These are phyloP conservation scores for Pseudocercospora fijiensis DNA, from an alignment of 2,329 filamentous ascomycete species.

Conservation along the genomic window DNA sequence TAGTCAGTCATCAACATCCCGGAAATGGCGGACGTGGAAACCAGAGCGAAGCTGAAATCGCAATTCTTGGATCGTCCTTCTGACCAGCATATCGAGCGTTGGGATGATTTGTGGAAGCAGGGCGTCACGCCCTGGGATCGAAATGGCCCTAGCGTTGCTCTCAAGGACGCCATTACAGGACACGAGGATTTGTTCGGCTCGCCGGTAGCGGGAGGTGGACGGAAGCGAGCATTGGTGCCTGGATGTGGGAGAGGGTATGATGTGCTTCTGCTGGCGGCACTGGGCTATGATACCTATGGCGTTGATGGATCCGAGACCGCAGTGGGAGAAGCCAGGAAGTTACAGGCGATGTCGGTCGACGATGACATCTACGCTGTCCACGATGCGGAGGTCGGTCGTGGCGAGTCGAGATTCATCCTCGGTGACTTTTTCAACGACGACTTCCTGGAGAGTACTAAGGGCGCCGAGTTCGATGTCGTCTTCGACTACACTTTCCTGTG, in stretches of 20 bases:
- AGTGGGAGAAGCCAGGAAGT: constrained; percentile 49
- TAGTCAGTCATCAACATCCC: not conserved
- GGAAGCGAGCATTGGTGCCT: constrained; percentile 67
- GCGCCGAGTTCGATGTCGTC: constrained; percentile 61
- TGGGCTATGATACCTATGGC: constrained; percentile 75
- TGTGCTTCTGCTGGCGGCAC: constrained; percentile 69
- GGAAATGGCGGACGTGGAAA: constrained; percentile 4
- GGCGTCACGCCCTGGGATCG: constrained; percentile 60
- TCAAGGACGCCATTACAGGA: constrained; percentile 53
- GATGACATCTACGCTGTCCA: constrained; percentile 46
- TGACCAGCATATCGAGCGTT: constrained; percentile 40
- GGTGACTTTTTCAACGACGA: constrained; percentile 68
- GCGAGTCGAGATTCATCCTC: constrained; percentile 56
- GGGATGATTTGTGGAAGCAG: constrained; percentile 52
- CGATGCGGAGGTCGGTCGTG: constrained; percentile 47
- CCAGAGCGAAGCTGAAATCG: constrained; percentile 23
- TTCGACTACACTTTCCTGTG: constrained; percentile 67
- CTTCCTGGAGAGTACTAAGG: constrained; percentile 51
- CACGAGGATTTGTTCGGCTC: constrained; percentile 29
- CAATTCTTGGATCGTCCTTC: constrained; percentile 45
- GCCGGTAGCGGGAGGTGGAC: constrained; percentile 28
- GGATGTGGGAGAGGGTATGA: constrained; percentile 83
- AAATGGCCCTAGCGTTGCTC: constrained; percentile 58
- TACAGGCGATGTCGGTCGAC: constrained; percentile 38
- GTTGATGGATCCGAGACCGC: constrained; percentile 64